Conservation (phyloP, 148 eudicot genomes). For the Rhododendron ovatum region DNA sequence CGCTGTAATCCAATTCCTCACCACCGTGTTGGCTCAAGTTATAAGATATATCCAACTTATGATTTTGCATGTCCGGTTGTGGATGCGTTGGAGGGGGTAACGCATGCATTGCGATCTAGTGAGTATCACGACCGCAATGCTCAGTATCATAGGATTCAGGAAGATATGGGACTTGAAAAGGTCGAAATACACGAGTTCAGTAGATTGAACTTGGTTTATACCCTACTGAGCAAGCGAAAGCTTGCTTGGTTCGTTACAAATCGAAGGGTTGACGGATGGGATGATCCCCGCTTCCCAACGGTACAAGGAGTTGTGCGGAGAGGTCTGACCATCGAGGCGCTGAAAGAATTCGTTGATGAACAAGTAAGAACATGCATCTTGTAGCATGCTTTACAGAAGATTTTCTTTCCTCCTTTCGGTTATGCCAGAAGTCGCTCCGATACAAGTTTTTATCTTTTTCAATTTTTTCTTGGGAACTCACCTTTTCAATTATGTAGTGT, state of each 20-base stretch:
- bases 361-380: slow-evolving; percentile 45
- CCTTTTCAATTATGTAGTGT: background rate
- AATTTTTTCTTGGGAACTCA: background rate
- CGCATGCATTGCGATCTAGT: slow-evolving; percentile 92
- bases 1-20: slow-evolving; percentile 87
- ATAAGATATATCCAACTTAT: slow-evolving; percentile 90
- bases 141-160: slow-evolving; percentile 83
- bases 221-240: slow-evolving; percentile 45
- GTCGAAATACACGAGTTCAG: slow-evolving; percentile 87
- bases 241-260: slow-evolving; percentile 72
- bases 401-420: background rate
- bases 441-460: background rate
- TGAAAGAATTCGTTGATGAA: slow-evolving; percentile 83
- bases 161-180: slow-evolving; percentile 71
- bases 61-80: slow-evolving; percentile 98
- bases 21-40: slow-evolving; percentile 81
- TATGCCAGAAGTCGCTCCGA: background rate
- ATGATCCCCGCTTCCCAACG: slow-evolving; percentile 96
- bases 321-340: slow-evolving; percentile 80
- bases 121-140: slow-evolving; percentile 99
- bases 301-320: slow-evolving; percentile 96
- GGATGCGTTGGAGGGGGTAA: slow-evolving; percentile 80
- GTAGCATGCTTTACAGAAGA: background rate
- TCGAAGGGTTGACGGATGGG: slow-evolving; percentile 41
- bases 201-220: slow-evolving; percentile 88